Evolutionary conservation across 75 land plant species (phyloP).

Genomic region (Pinus tabuliformis): DNA sequence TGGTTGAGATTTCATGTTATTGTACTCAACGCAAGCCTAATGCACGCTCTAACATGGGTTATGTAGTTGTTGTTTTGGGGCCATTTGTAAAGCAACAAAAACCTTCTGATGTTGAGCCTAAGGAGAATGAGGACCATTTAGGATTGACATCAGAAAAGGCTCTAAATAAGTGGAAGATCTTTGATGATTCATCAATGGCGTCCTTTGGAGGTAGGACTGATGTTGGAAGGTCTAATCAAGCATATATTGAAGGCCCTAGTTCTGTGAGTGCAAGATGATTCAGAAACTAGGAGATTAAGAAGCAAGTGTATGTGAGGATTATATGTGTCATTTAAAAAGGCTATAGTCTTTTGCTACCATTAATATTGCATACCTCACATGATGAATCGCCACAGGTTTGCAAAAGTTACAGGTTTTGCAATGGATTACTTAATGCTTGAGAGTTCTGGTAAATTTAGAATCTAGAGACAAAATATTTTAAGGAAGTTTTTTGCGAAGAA

Average conservation of each 20-base stretch:
- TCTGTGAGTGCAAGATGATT: slow-evolving; percentile 8
- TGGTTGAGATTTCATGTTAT: slow-evolving; percentile 26
- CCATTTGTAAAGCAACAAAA: slow-evolving; percentile 22
- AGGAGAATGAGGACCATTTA: not conserved
- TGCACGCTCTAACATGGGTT: slow-evolving; percentile 26
- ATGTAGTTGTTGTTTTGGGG: slow-evolving; percentile 19
- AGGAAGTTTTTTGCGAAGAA: no score
- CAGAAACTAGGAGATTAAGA: no score
- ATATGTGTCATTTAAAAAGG: no score
- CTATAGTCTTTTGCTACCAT: no score
- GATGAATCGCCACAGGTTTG: no score
- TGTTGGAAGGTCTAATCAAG: slow-evolving; percentile 1
- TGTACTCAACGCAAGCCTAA: slow-evolving; percentile 23
- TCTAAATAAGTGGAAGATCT: not conserved
- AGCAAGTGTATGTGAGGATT: no score
- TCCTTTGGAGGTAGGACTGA: not conserved
- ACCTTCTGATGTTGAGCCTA: slow-evolving; percentile 13
- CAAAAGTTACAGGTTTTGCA: no score
- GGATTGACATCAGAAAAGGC: slow-evolving; percentile 1
- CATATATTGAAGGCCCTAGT: not conserved
- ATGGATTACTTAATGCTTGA: no score
- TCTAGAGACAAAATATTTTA: no score
- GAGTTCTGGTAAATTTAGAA: no score
- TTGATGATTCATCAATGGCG: not conserved
- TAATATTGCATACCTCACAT: no score